Conservation (phyloP, 345 rosid species). For the Mercurialis annua region DNA sequence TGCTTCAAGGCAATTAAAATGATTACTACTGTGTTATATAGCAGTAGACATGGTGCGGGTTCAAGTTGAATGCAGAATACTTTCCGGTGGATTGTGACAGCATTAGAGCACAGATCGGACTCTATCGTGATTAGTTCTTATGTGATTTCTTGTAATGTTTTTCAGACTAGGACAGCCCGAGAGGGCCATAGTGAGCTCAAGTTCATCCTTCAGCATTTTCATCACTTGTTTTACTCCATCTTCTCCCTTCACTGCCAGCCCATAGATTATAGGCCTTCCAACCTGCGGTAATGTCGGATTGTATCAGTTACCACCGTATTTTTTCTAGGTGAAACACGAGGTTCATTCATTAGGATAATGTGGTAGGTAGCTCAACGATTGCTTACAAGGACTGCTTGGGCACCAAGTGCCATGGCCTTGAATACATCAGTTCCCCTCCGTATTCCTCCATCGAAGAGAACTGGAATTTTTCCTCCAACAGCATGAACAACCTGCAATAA, state of each 20-base stretch:
- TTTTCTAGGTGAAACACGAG: conserved; percentile 37
- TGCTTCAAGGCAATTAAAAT: too few relatives aligned
- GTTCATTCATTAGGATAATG: not conserved
- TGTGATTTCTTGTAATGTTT: conserved; percentile 61
- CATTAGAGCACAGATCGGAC: conserved; percentile 49
- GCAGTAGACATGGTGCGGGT: too few relatives aligned
- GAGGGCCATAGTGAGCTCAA: conserved; percentile 81
- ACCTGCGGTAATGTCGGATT: conserved; percentile 38
- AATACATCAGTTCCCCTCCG: conserved; percentile 84
- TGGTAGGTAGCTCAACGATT: too few relatives aligned
- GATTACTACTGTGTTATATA: too few relatives aligned
- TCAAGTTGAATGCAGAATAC: too few relatives aligned
- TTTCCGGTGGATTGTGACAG: not conserved
- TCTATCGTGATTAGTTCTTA: conserved; percentile 43
- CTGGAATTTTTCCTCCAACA: conserved; percentile 65
- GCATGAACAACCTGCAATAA: conserved; percentile 59
- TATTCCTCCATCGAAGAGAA: conserved; percentile 81
- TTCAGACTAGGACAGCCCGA: conserved; percentile 61
- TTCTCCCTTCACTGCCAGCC: conserved; percentile 79
- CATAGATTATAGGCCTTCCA: conserved; percentile 75
- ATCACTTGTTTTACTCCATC: conserved; percentile 57
- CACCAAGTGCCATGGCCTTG: conserved; percentile 90
- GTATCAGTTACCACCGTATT: conserved; percentile 48
- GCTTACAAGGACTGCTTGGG: conserved; percentile 79
- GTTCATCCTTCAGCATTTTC: conserved; percentile 69